Percentiles rank a stretch among this genome's conserved stretches.
Evolutionary conservation across 1,284 basidiomycete genomes (phyloP).

Genomic region (Ganoderma lucidum): DNA sequence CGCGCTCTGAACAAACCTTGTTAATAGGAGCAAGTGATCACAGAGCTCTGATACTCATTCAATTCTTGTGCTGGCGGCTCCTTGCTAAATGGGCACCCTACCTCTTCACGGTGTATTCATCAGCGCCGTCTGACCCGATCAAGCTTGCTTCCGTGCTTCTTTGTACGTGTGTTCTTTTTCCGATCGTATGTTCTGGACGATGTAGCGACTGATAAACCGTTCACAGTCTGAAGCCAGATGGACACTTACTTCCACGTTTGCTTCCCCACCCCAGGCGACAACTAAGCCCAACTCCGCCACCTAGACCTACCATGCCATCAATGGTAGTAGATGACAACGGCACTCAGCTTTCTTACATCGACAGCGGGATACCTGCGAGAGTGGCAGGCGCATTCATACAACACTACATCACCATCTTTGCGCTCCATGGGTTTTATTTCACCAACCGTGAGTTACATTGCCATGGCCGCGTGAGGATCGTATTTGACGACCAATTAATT

Average conservation of each 20-base stretch:
- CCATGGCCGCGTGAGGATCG: background rate
- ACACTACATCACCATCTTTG: conserved; percentile 28
- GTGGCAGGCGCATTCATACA: background rate
- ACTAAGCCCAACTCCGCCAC: background rate
- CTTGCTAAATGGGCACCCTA: background rate
- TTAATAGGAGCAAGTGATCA: background rate
- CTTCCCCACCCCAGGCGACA: background rate
- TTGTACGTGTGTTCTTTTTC: conserved; percentile 4
- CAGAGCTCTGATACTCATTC: background rate
- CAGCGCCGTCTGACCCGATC: conserved; percentile 2
- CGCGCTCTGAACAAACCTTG: background rate
- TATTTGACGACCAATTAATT: background rate
- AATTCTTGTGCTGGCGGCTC: background rate
- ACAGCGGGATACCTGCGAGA: conserved; percentile 24
- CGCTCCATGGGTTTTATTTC: conserved; percentile 30
- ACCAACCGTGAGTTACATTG: conserved; percentile 17
- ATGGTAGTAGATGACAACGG: conserved; percentile 23
- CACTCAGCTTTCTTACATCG: conserved; percentile 27
- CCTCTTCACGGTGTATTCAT: conserved; percentile 2
- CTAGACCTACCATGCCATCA: conserved; percentile 28
- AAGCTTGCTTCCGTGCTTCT: conserved; percentile 4
- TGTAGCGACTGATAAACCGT: background rate
- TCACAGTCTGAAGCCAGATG: background rate
- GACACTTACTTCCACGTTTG: background rate
- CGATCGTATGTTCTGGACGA: background rate